phyloP scores from a whole-genome alignment of 1,139 yeast genomes.

The Suhomyces bokatorum region DNA sequence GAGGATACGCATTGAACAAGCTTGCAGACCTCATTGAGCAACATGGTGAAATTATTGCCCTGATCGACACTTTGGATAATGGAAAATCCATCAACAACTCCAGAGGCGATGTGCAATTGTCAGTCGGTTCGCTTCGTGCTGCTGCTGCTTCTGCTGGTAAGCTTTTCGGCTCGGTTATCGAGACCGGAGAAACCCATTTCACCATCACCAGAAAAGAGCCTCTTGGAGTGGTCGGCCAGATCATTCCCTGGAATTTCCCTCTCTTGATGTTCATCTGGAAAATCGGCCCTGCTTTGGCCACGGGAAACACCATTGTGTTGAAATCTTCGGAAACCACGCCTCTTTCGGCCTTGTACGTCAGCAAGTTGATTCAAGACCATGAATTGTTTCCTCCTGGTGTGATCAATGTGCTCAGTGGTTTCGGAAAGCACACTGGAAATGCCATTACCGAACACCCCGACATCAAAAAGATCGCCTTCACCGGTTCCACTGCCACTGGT shows the following conservation, averaged over 20 bases:
- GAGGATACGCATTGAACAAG: slow-evolving; percentile 10
- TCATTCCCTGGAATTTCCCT: slow-evolving; percentile 90
- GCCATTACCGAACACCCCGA: slow-evolving; percentile 68
- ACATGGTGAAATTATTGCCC: slow-evolving; percentile 9
- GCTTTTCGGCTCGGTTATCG: slow-evolving; percentile 19
- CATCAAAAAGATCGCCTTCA: slow-evolving; percentile 78
- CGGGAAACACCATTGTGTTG: slow-evolving; percentile 78
- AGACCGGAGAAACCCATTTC: slow-evolving; percentile 23
- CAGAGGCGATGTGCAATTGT: slow-evolving; percentile 19
- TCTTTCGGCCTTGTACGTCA: slow-evolving; percentile 68
- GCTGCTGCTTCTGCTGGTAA: slow-evolving; percentile 25
- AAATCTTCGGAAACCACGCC: slow-evolving; percentile 87
- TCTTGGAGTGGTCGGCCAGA: slow-evolving; percentile 78
- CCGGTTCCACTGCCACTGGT: slow-evolving; percentile 85
- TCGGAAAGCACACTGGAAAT: slow-evolving; percentile 76
- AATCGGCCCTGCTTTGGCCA: slow-evolving; percentile 78
- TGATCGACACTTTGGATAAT: slow-evolving; percentile 14
- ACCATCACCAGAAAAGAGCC: slow-evolving; percentile 54
- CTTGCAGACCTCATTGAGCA: slow-evolving; percentile 14
- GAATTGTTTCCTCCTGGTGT: slow-evolving; percentile 77
- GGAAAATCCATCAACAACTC: slow-evolving; percentile 12
- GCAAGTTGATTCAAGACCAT: slow-evolving; percentile 61
- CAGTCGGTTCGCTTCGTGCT: slow-evolving; percentile 20
- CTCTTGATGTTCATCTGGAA: slow-evolving; percentile 84
- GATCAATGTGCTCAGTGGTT: slow-evolving; percentile 72